Base-by-base conservation (phyloP, 2,329 filamentous ascomycete species). In the Cladobotryum mycophilum region DNA sequence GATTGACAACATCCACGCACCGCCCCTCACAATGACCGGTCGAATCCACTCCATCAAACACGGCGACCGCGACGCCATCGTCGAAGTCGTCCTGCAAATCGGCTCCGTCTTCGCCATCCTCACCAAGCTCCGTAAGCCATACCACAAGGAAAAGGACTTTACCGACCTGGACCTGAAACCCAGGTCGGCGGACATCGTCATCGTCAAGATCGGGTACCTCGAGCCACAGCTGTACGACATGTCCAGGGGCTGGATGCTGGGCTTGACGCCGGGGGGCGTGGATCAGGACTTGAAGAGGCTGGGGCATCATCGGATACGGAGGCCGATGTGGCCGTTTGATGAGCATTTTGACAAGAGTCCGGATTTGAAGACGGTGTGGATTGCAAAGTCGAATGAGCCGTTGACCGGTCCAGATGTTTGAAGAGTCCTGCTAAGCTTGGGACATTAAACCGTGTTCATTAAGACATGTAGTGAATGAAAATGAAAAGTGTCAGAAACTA, bases 131-230 rank as follows among this genome's bases (percentile, higher is more conserved):
- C 72, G 76, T 45, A 80, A 79, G 56, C 76, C 76, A 1, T 79
- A 79, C 55, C 77, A 80, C 54, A 68, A 70, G 43, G 75, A 79
- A 56, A 66, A 61, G 11, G 77, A 79, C 57, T 79, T 80, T 54
- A 74, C 70, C 0, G 71, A 73, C 3, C 66, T 80, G 0, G 51
- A 71, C 41, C 69, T 80, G 1, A 43, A 61, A 8, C 76, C 76
- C 2, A 69, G 75, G 2, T 56, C 65, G 4, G 69, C 71, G 1
- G 74, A 76, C 54, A 70, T 80, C 18, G 75, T 79, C 1, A 70
- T 80, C 41, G 75, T 79, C 20, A 79, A 80, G 60, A 80, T 80
- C 41, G 76, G 76, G 14, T 80, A 79, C 51, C 61, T 80, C 1
- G 76, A 80, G 57, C 76, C 76, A 3, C 71, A 80, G 56, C 62